Conservation (phyloP, 2,329 filamentous ascomycete genomes). For the Venturia carpophila region DNA sequence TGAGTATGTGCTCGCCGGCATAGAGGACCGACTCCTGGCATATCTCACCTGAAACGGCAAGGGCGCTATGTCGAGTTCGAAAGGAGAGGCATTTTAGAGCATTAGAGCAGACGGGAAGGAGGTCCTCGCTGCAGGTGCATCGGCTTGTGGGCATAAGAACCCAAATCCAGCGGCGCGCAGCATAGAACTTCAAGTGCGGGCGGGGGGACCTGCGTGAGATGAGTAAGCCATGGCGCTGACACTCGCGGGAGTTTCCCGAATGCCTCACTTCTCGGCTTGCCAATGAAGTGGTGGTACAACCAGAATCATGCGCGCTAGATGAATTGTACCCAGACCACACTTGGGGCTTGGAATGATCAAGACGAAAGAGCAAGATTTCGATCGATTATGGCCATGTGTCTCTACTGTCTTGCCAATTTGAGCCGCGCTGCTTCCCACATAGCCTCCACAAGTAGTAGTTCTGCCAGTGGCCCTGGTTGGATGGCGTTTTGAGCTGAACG, state of each 20-base stretch:
- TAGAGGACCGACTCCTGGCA: constrained; percentile 73
- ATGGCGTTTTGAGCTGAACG: constrained; percentile 2
- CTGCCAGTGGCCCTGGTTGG: too few relatives aligned
- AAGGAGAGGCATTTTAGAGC: not conserved
- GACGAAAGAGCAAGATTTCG: not conserved
- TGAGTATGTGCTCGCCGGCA: constrained; percentile 79
- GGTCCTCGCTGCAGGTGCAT: not conserved
- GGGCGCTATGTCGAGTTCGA: not conserved
- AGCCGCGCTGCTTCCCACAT: constrained; percentile 1
- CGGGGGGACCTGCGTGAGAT: constrained; percentile 10
- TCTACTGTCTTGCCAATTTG: not conserved
- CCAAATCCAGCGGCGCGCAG: not conserved
- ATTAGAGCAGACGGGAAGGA: too few relatives aligned
- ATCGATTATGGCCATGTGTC: not conserved
- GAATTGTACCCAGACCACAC: not conserved
- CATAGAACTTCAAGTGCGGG: not conserved
- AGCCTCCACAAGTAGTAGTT: constrained; percentile 12
- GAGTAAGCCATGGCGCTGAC: constrained; percentile 1
- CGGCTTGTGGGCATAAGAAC: not conserved
- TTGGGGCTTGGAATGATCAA: not conserved
- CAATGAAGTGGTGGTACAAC: not conserved
- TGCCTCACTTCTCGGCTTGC: not conserved
- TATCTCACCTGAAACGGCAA: constrained; percentile 21
- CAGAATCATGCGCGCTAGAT: not conserved
- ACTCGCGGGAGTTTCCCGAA: not conserved